Evolutionary conservation across 2,329 filamentous ascomycete species (phyloP).

Genomic region (Blumeriella jaapii): DNA sequence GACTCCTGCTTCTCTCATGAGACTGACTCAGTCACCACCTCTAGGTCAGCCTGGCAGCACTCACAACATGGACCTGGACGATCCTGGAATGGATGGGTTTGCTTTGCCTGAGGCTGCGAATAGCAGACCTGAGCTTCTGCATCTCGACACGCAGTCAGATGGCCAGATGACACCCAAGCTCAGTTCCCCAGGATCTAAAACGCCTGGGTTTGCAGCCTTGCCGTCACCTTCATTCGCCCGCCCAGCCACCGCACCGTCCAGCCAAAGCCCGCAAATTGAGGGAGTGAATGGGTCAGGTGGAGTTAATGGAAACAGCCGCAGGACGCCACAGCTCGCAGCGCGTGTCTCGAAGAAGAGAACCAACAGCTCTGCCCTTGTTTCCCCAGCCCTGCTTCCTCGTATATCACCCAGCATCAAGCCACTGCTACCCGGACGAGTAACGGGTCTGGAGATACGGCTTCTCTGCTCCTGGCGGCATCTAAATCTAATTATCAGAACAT

Average conservation of each 20-base stretch:
- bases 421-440: constrained; percentile 55
- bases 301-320: constrained; percentile 28
- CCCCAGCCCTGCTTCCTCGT: constrained; percentile 73
- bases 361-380: constrained; percentile 66
- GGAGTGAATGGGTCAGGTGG: constrained; percentile 39
- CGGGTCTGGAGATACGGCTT: constrained; percentile 47
- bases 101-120: constrained; percentile 62
- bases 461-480: constrained; percentile 64
- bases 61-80: constrained; percentile 37
- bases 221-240: constrained; percentile 35
- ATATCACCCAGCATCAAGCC: constrained; percentile 96
- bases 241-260: constrained; percentile 32
- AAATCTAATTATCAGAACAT: constrained; percentile 99
- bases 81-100: constrained; percentile 50
- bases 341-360: constrained; percentile 56
- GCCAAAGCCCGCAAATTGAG: constrained; percentile 42
- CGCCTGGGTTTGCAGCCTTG: constrained; percentile 29
- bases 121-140: constrained; percentile 36
- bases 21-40: constrained; percentile 36
- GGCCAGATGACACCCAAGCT: constrained; percentile 44
- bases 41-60: constrained; percentile 29
- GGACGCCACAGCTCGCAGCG: constrained; percentile 41
- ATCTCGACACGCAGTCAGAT: constrained; percentile 41
- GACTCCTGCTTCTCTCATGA: constrained; percentile 83
- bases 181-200: constrained; percentile 26